Evolutionary conservation across 768 basidiomycete species (phyloP).

Genomic region (Kwoniella europaea): DNA sequence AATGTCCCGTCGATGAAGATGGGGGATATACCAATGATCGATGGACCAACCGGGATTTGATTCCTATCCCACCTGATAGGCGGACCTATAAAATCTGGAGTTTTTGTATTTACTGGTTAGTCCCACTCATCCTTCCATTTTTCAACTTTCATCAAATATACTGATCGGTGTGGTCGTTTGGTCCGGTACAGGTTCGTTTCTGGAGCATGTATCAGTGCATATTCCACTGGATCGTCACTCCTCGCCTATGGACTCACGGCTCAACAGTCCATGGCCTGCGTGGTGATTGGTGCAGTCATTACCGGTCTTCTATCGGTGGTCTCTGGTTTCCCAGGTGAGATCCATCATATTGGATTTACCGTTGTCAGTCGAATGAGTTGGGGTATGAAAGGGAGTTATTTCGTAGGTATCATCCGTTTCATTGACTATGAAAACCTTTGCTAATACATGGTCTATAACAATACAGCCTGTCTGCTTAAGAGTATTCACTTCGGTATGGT

Average conservation of each 20-base stretch:
- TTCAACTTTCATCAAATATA: too few species aligned
- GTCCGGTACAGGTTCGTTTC: constrained; percentile 11
- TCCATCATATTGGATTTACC: constrained; percentile 39
- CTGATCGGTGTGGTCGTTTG: not conserved
- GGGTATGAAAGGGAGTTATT: constrained; percentile 37
- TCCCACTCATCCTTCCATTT: too few species aligned
- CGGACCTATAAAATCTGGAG: constrained; percentile 37
- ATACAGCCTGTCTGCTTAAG: constrained; percentile 22
- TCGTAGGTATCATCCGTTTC: constrained; percentile 23
- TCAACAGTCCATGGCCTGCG: constrained; percentile 31
- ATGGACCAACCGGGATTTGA: constrained; percentile 46
- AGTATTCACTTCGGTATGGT: constrained; percentile 36
- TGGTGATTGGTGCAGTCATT: constrained; percentile 32
- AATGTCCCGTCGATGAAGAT: constrained; percentile 34
- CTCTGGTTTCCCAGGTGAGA: constrained; percentile 31
- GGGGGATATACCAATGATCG: constrained; percentile 28
- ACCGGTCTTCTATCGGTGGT: constrained; percentile 35
- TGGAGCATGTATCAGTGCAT: constrained; percentile 29
- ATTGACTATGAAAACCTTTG: not conserved
- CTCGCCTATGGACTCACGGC: constrained; percentile 36
- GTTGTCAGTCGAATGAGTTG: constrained; percentile 30
- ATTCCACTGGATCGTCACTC: constrained; percentile 35
- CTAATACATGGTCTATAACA: not conserved
- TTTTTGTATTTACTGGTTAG: constrained; percentile 23
- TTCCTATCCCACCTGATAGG: constrained; percentile 41